A percentile compares a stretch with the other conserved stretches of the same genome.
Evolutionary conservation across 2,329 filamentous ascomycete genomes (phyloP).

Genomic region (Microascus cirrosus): DNA sequence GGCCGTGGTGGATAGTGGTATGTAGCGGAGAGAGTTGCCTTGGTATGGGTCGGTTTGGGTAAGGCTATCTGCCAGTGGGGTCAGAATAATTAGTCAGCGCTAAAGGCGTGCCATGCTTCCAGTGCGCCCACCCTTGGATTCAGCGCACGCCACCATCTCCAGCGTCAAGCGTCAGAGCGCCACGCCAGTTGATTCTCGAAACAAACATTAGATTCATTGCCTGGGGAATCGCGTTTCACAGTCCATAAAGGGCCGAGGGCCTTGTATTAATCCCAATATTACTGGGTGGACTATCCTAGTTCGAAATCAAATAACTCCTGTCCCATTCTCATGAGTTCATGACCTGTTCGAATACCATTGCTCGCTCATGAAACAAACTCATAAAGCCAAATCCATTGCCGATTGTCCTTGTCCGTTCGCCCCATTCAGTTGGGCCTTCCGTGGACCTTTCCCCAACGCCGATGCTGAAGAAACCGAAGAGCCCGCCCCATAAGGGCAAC

Average conservation of each 20-base stretch:
- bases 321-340: constrained; percentile 1
- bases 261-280: neutral
- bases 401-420: neutral
- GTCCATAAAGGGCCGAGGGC: neutral
- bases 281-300: neutral
- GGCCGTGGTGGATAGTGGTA: constrained; percentile 6
- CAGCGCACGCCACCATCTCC: neutral
- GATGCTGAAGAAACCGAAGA: constrained; percentile 30
- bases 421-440: neutral
- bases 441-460: constrained; percentile 32
- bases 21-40: constrained; percentile 26
- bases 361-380: neutral
- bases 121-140: neutral
- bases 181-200: neutral
- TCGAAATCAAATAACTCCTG: neutral
- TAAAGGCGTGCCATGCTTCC: neutral
- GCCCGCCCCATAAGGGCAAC: neutral
- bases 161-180: neutral
- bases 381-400: neutral
- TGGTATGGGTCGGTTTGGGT: constrained; percentile 16
- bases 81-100: constrained; percentile 10
- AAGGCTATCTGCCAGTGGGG: constrained; percentile 11
- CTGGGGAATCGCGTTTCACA: neutral
- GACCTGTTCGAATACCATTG: neutral
- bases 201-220: no score